These are phyloP conservation scores for Aquanectria penicillioides DNA, from an alignment of 2,329 filamentous ascomycete genomes.

Conservation along the genomic window DNA sequence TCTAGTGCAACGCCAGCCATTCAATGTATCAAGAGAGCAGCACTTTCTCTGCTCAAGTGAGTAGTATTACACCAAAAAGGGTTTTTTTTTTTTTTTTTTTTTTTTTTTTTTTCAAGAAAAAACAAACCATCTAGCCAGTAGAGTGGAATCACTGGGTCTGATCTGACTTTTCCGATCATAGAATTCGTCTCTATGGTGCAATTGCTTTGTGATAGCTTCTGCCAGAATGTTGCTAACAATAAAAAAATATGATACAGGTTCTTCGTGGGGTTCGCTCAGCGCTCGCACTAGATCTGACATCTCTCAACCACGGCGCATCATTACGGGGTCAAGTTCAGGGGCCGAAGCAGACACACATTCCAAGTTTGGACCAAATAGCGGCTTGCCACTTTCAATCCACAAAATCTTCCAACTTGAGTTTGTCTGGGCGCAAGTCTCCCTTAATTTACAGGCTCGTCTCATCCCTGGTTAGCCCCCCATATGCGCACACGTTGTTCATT, in stretches of 20 bases:
- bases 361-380: constrained; percentile 58
- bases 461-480: constrained; percentile 58
- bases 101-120: background rate
- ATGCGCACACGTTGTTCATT: constrained; percentile 60
- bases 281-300: constrained; percentile 36
- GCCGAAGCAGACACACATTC: constrained; percentile 52
- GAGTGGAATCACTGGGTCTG: no score
- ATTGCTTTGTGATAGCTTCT: background rate
- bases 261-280: constrained; percentile 38
- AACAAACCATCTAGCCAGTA: no score
- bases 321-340: constrained; percentile 28
- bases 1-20: no score
- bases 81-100: background rate
- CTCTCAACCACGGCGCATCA: constrained; percentile 15
- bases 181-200: no score
- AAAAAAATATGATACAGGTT: constrained; percentile 28
- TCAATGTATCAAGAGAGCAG: no score
- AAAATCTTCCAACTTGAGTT: constrained; percentile 56
- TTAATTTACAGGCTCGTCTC: constrained; percentile 67
- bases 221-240: background rate
- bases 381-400: constrained; percentile 59
- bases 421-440: constrained; percentile 63
- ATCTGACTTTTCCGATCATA: no score
- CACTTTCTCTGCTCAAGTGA: no score
- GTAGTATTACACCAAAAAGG: background rate